Evolutionary conservation across 257 asterid genomes (phyloP).

Genomic region (Solanum okadae): DNA sequence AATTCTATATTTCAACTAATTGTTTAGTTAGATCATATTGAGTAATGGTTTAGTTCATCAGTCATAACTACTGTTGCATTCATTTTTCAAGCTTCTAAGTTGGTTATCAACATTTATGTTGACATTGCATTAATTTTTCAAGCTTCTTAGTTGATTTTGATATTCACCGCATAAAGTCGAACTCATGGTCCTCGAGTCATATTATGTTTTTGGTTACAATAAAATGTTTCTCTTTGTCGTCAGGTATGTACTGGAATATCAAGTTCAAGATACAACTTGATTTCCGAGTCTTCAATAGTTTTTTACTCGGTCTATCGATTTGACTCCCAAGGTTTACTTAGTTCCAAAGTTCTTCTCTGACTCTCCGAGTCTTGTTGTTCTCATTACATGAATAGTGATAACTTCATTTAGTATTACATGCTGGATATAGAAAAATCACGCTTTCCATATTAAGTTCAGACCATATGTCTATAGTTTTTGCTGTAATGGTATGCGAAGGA

Average conservation of each 20-base stretch:
- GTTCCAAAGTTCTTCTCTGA: background rate
- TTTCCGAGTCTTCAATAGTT: background rate
- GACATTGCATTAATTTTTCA: background rate
- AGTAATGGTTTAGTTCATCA: background rate
- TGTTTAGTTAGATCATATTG: background rate
- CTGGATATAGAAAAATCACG: background rate
- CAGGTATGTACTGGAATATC: background rate
- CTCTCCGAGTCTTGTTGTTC: background rate
- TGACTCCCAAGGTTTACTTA: background rate
- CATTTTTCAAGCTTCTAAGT: background rate
- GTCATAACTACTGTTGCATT: background rate
- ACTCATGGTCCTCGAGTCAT: background rate
- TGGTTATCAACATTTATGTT: background rate
- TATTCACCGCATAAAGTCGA: background rate
- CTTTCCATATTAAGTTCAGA: background rate
- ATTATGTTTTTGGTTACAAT: background rate
- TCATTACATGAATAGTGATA: background rate
- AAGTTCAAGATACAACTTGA: background rate
- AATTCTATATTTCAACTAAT: background rate
- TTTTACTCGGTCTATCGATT: background rate
- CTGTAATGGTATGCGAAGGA: background rate
- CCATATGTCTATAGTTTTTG: background rate
- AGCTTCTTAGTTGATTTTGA: background rate
- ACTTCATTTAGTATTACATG: background rate
- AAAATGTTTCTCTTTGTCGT: background rate